These are phyloP conservation scores for Mycena capillaripes DNA, from an alignment of 768 basidiomycete species.

Conservation along the genomic window DNA sequence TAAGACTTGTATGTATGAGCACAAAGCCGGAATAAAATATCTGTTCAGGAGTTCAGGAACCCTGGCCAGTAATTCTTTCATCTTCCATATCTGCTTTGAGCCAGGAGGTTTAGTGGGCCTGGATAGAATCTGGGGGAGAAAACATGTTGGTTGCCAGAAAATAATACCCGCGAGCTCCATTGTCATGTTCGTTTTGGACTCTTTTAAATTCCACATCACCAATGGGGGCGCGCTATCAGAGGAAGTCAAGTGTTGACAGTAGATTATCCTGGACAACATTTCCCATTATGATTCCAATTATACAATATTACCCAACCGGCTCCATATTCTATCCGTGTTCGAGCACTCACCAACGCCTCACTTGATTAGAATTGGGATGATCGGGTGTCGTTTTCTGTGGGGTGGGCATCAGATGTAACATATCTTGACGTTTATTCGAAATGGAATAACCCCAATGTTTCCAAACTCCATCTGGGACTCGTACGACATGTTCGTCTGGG, in stretches of 20 bases:
- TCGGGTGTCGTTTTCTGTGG: slow-evolving; percentile 12
- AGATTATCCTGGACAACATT: background rate
- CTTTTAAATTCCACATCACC: too few species aligned
- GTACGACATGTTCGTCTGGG: slow-evolving; percentile 13
- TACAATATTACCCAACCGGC: slow-evolving; percentile 8
- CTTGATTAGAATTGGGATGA: slow-evolving; percentile 15
- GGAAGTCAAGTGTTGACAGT: background rate
- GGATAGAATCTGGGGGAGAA: too few species aligned
- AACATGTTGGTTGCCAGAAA: too few species aligned
- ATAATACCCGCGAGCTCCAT: too few species aligned
- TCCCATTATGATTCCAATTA: slow-evolving; percentile 5
- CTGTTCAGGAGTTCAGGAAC: too few species aligned
- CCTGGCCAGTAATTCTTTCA: too few species aligned
- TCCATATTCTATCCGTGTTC: background rate
- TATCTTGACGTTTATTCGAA: background rate
- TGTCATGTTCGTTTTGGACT: too few species aligned
- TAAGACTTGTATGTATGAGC: too few species aligned
- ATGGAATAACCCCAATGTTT: slow-evolving; percentile 18
- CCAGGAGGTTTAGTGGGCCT: too few species aligned
- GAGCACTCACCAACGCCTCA: slow-evolving; percentile 10
- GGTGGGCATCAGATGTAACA: slow-evolving; percentile 10
- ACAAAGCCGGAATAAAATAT: too few species aligned
- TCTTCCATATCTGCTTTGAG: too few species aligned
- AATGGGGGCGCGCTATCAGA: too few species aligned
- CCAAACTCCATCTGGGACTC: slow-evolving; percentile 16